These are phyloP conservation scores for Dianthus caryophyllus DNA, from an alignment of 148 eudicot species.

Conservation along the genomic window DNA sequence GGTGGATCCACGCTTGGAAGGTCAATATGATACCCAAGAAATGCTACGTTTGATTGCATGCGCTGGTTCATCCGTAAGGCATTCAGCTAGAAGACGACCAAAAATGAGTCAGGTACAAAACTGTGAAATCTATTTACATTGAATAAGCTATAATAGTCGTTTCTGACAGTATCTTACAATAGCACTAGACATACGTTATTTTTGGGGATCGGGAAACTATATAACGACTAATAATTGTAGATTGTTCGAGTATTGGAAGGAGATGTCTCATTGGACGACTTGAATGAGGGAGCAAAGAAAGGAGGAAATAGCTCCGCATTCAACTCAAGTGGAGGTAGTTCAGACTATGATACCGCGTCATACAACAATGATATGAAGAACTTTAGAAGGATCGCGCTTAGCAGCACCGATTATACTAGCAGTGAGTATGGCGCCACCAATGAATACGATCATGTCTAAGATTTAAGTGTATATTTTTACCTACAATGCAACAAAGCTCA, in stretches of 20 bases:
- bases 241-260: slow-evolving; percentile 78
- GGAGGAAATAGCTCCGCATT: slow-evolving; percentile 10
- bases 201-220: no score
- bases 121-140: no score
- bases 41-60: slow-evolving; percentile 66
- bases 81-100: slow-evolving; percentile 71
- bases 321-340: slow-evolving; percentile 33
- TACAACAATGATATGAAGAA: slow-evolving; percentile 33
- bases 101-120: slow-evolving; percentile 75
- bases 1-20: slow-evolving; percentile 55
- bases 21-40: slow-evolving; percentile 47
- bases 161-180: no score
- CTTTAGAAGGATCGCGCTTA: slow-evolving; percentile 21
- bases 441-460: slow-evolving; percentile 27
- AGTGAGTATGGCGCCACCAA: slow-evolving; percentile 38
- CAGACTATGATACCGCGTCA: slow-evolving; percentile 37
- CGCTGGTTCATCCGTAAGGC: slow-evolving; percentile 63
- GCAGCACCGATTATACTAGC: slow-evolving; percentile 56
- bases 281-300: slow-evolving; percentile 31
- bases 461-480: no score
- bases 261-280: slow-evolving; percentile 58
- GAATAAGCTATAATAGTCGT: no score
- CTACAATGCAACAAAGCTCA: no score
- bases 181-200: no score
- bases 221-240: no score